Base-by-base conservation (phyloP, 345 rosid species). In the Ceriops zippeliana region DNA sequence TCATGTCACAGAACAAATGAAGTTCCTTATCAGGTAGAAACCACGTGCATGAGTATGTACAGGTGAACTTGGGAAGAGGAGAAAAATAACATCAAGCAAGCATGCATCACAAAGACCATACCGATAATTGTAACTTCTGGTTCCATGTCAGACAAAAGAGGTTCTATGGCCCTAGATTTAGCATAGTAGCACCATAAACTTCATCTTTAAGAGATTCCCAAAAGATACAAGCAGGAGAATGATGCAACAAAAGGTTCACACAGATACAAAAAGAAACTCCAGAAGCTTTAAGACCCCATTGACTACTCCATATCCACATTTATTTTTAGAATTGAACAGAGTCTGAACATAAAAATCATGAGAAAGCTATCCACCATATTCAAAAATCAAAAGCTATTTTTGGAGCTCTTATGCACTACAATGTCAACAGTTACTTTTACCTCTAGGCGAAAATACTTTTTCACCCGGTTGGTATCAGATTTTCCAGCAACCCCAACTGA, bases 361-460 rank as follows among this genome's bases (percentile, higher is more conserved):
- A 19, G 28, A 70, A 26, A 37, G 46, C 57, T 58, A 30, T 30
- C 22, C 61, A 34, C 10, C 21, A 58, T 37, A 47, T 4, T 49
- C 5, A 42, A 11, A 42, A 13, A 13, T 42, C 15, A 37, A 73
- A 60, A 17, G 22, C 62, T 62, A 20, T 37, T 51, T 32, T 20
- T 49, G 60, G 56, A 42, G 11, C 11, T 30, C 26, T 28, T 26
- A 22, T 3, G 7, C 2, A 16, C 38, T n/a, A 62, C 58, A 38
- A 7, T 2, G 22, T 64, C 66, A 7, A 17, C 9, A 52, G 27
- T 56, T 24, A 24, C 22, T 7, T 51, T 28, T 82, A 90, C 96
- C 91, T 90, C 96, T 46, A 86, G 58, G 24, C 93, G 86, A 58
- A 88, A 90, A 74, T 66, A 81, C 78, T 90, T 90, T 72, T 86